Evolutionary conservation across 352 stramenopile genomes (phyloP).

Genomic region (Globisporangium nagaii): DNA sequence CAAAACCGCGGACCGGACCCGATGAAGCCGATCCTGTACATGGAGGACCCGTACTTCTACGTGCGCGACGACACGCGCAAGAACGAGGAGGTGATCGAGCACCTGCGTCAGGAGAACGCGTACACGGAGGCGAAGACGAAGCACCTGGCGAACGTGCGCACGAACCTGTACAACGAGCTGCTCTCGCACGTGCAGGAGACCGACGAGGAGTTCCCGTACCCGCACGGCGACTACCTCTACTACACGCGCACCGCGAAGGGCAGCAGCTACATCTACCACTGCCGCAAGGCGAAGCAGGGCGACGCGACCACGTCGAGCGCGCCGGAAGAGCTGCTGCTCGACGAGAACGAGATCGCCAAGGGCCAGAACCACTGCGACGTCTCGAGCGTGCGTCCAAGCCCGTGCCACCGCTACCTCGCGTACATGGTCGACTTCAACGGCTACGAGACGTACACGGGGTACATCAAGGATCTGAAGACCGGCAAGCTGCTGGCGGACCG

Average conservation of each 20-base stretch:
- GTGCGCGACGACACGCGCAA: constrained; percentile 91
- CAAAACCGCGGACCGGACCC: constrained; percentile 82
- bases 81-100: constrained; percentile 88
- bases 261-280: constrained; percentile 76
- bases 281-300: constrained; percentile 56
- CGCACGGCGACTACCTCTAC: constrained; percentile 80
- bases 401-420: constrained; percentile 88
- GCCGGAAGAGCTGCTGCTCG: constrained; percentile 89
- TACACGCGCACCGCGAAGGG: constrained; percentile 87
- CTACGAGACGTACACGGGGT: constrained; percentile 92
- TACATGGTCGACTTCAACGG: constrained; percentile 94
- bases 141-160: constrained; percentile 76
- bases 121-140: constrained; percentile 87
- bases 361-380: constrained; percentile 84
- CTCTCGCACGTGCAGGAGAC: constrained; percentile 88
- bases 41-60: constrained; percentile 95
- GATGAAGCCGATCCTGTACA: constrained; percentile 85
- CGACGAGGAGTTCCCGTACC: constrained; percentile 79
- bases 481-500: constrained; percentile 62
- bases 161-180: constrained; percentile 92
- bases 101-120: constrained; percentile 91
- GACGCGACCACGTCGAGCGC: constrained; percentile 34
- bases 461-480: constrained; percentile 83
- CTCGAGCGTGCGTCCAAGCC: constrained; percentile 69
- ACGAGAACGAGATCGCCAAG: constrained; percentile 91